Base-by-base conservation (phyloP, 2,329 filamentous ascomycete genomes). In the Calonectria fujianensis region DNA sequence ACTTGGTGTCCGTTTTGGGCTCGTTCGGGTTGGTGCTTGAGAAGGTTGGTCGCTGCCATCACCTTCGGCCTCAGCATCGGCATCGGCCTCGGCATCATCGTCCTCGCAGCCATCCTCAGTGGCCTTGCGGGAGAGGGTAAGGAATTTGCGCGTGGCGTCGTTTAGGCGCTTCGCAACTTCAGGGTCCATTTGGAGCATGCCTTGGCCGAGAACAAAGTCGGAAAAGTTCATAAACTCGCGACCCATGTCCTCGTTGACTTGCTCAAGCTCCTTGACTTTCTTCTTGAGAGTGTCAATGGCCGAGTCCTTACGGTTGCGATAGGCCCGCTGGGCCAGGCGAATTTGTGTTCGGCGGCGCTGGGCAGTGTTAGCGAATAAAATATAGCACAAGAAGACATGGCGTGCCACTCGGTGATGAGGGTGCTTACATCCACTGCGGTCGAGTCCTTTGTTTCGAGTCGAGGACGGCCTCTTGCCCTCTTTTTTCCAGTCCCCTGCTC, bases 281-380 rank as follows among this genome's bases (percentile, higher is more conserved):
- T 91, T 89, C 82, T 95, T 93, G 14, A 98, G 88, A 1, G 91
- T 91, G 35, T 91, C 90, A 71, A 98, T 96, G 7, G 94, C 94
- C 29, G 90, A 93, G 82, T 98, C 96, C 85, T 98, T 98, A 67
- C 96, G 93, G 80, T 94, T 92, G 20, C 96, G 92, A 82, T 98
- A 98, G 0, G 95, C 95, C 77, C 95, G 89, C 83, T 98, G 96
- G 2, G 96, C 96, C 70, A 96, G 90, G 31, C 96, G 93, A 76
- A 98, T 97, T 83, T 98, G 96, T 7, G 95, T 96, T 70, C 96
- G 91, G 68, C 96, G 93, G 75, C 95, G 93, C 94, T 94, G 51
- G 51, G 35, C 63, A 74, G 59, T 76, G 75, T 84, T 73, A 84
- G 80, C 70, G 57, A 16, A 63, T 72, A 48, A 66, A 69, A 31